Percentiles rank a stretch among this genome's conserved stretches.
Conservation (phyloP, 2,329 filamentous ascomycete genomes). For the Ceratocystis cubensis region DNA sequence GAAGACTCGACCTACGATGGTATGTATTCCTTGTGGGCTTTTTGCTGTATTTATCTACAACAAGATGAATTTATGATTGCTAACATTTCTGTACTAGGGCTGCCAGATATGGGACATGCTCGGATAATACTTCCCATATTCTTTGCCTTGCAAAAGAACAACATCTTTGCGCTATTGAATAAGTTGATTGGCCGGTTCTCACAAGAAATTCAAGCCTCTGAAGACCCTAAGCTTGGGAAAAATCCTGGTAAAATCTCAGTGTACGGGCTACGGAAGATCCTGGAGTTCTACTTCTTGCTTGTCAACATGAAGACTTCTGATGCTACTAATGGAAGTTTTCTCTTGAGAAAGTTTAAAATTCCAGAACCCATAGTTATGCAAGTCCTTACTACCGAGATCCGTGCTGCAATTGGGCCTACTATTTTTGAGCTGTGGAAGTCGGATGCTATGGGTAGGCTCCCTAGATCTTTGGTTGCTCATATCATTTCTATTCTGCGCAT, state of each 20-base stretch:
- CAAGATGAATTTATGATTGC: not conserved
- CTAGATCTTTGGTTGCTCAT: conserved; percentile 26
- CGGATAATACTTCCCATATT: conserved; percentile 64
- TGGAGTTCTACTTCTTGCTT: conserved; percentile 54
- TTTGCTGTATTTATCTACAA: conserved; percentile 26
- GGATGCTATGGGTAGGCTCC: conserved; percentile 66
- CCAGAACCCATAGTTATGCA: conserved; percentile 34
- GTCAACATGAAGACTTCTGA: conserved; percentile 14
- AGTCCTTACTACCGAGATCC: conserved; percentile 78
- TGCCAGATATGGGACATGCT: conserved; percentile 30
- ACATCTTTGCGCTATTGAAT: conserved; percentile 63
- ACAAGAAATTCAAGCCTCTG: conserved; percentile 33
- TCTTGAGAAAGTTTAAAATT: not conserved
- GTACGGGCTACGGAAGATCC: conserved; percentile 63
- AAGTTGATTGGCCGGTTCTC: conserved; percentile 58
- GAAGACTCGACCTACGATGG: conserved; percentile 68
- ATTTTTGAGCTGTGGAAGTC: conserved; percentile 76
- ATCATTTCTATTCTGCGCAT: conserved; percentile 16
- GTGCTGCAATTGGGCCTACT: conserved; percentile 64
- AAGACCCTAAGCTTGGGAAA: conserved; percentile 30
- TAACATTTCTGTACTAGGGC: conserved; percentile 12
- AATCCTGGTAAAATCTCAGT: conserved; percentile 40
- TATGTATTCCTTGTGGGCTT: conserved; percentile 30
- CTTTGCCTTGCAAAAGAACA: conserved; percentile 71
- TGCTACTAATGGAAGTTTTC: conserved; percentile 12